Base-by-base conservation (phyloP, 2,329 filamentous ascomycete genomes). In the Alternaria angustiovoidea region DNA sequence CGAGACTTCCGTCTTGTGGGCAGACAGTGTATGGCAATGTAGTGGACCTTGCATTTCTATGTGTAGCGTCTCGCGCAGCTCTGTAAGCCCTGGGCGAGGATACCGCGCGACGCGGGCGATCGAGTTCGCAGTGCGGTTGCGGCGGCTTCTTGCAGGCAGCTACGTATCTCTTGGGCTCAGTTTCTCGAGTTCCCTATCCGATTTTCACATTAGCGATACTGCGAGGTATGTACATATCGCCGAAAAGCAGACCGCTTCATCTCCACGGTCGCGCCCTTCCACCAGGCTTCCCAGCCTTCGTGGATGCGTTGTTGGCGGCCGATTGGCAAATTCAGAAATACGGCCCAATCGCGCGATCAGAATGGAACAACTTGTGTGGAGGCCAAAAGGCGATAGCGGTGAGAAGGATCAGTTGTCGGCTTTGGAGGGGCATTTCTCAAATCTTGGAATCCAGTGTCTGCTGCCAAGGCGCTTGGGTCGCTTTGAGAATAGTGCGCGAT, bases 1-100 rank as follows among this genome's bases (percentile, higher is more conserved):
- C 62, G 61, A 38, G 24, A 47, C 54, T 53, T 51, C 44, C 56
- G 47, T 54, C 22, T 55, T 52, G 24, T 51, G 47, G 18, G 43
- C 26, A 32, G 41, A 20, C 51, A 44, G 43, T 12, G 18, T 55
- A 48, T 20, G 44, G 42, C 42, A 64, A 59, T 59, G 64, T 66
- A 51, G 59, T 71, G 63, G 67, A 54, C 71, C 68, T 70, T 73
- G 66, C 63, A 67, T 71, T 73, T 67, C 67, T 71, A 70, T 52
- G 61, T 68, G 67, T 75, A 72, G 56, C 55, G 60, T 62, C 62
- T 64, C 65, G 71, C 67, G 70, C 66, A 62, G 52, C 65, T 65
- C 60, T 65, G 55, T 68, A 71, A 70, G 70, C 72, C 70, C 73
- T 63, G 55, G 55, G 51, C 39, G 20, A 51, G 59, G 57, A 51